Evolutionary conservation across 2,329 filamentous ascomycete species (phyloP).

Genomic region (Nothopassalora personata): DNA sequence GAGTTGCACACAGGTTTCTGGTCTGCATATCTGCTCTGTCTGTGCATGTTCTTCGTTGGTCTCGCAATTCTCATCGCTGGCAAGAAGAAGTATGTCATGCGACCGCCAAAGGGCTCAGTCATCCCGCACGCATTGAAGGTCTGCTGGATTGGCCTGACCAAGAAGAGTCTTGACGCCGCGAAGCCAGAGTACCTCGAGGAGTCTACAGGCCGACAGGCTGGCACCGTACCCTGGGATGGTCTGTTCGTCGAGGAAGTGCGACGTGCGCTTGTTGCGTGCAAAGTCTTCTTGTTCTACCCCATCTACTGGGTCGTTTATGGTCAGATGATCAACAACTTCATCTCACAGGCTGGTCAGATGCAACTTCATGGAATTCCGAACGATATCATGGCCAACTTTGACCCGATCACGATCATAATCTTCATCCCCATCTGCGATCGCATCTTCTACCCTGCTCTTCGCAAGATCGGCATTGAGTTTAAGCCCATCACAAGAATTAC

Average conservation of each 20-base stretch:
- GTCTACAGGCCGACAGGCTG: slow-evolving; percentile 47
- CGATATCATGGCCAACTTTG: slow-evolving; percentile 38
- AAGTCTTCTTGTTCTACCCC: slow-evolving; percentile 54
- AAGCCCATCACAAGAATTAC: slow-evolving; percentile 49
- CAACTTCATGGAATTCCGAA: slow-evolving; percentile 43
- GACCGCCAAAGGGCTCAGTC: slow-evolving; percentile 66
- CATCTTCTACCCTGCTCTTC: slow-evolving; percentile 35
- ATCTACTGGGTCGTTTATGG: slow-evolving; percentile 56
- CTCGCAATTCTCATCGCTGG: slow-evolving; percentile 47
- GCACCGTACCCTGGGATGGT: slow-evolving; percentile 74
- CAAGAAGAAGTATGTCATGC: slow-evolving; percentile 49
- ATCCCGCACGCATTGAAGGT: slow-evolving; percentile 55
- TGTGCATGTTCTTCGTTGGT: slow-evolving; percentile 58
- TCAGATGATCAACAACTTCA: slow-evolving; percentile 45
- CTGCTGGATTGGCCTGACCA: slow-evolving; percentile 51
- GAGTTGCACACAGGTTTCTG: slow-evolving; percentile 62
- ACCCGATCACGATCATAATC: slow-evolving; percentile 41
- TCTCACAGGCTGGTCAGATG: slow-evolving; percentile 41
- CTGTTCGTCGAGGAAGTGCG: slow-evolving; percentile 72
- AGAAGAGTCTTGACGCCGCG: slow-evolving; percentile 46
- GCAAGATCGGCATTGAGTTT: slow-evolving; percentile 34
- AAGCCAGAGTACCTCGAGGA: slow-evolving; percentile 62
- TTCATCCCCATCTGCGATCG: slow-evolving; percentile 43
- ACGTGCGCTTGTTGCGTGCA: slow-evolving; percentile 59
- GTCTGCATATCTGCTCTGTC: slow-evolving; percentile 56